Conservation (phyloP, 208 protist genomes). For the Kentomonas sorsogonicus region DNA sequence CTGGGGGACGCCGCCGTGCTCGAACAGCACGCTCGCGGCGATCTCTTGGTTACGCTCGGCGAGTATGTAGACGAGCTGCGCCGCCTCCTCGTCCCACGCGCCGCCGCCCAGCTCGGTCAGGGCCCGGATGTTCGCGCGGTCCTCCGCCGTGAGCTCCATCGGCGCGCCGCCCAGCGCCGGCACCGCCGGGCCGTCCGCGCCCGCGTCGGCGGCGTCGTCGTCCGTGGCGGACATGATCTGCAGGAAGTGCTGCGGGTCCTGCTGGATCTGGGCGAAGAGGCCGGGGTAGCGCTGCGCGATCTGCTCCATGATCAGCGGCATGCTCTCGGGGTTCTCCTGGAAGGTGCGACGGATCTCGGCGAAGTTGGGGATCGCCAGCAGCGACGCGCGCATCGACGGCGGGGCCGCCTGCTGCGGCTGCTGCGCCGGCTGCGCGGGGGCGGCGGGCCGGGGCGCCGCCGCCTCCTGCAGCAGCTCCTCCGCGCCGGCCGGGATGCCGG, state of each 20-base stretch:
- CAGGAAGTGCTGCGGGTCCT: constrained; percentile 61
- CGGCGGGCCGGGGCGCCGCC: not conserved
- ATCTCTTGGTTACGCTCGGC: constrained; percentile 66
- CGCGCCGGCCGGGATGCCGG: constrained; percentile 57
- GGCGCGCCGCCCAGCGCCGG: not conserved
- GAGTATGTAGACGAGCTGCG: constrained; percentile 64
- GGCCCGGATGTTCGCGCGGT: constrained; percentile 43
- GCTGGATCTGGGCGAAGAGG: constrained; percentile 54
- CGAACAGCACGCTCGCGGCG: constrained; percentile 74
- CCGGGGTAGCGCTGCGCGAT: constrained; percentile 63
- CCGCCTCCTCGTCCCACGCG: constrained; percentile 68
- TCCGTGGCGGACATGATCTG: constrained; percentile 49
- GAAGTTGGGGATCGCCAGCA: constrained; percentile 70
- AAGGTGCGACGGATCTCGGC: constrained; percentile 59
- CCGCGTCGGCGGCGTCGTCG: not conserved
- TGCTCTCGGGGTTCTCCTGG: constrained; percentile 44
- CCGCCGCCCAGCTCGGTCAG: constrained; percentile 75
- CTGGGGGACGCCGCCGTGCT: constrained; percentile 49
- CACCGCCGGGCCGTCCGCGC: not conserved
- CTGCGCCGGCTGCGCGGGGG: not conserved
- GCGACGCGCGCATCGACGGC: constrained; percentile 33
- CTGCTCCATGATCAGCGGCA: constrained; percentile 60
- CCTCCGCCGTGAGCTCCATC: constrained; percentile 37
- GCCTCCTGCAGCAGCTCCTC: constrained; percentile 21
- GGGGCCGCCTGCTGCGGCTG: constrained; percentile 3